Percentiles rank a stretch among this genome's conserved stretches.
Evolutionary conservation across 2,329 filamentous ascomycete species (phyloP).

Genomic region (Grosmannia huntii): DNA sequence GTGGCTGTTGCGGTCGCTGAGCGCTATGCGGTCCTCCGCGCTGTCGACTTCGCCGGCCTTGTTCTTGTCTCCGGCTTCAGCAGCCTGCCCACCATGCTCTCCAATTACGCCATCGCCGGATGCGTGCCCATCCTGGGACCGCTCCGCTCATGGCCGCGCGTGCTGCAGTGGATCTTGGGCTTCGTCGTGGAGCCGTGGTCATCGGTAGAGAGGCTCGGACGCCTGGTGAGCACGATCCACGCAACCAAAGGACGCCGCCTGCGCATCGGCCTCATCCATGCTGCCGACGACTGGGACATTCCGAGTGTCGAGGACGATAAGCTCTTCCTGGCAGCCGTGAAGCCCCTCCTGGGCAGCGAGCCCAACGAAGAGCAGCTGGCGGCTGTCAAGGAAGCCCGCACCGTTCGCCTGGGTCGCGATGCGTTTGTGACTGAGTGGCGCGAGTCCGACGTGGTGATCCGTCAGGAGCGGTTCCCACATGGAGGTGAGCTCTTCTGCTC

Average conservation of each 20-base stretch:
- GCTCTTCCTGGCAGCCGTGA: conserved; percentile 48
- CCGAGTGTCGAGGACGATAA: conserved; percentile 56
- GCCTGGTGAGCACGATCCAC: conserved; percentile 36
- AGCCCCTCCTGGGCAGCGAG: conserved; percentile 16
- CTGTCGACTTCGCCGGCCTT: conserved; percentile 62
- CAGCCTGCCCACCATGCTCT: conserved; percentile 57
- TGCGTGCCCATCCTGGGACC: conserved; percentile 68
- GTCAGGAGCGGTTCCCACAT: conserved; percentile 40
- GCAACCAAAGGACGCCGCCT: conserved; percentile 28
- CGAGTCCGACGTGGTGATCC: conserved; percentile 33
- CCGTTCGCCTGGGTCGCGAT: conserved; percentile 27
- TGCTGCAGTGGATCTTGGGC: conserved; percentile 47
- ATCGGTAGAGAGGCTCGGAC: conserved; percentile 52
- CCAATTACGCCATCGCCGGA: conserved; percentile 68
- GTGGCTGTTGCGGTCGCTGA: conserved; percentile 66
- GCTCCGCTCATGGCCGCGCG: conserved; percentile 50
- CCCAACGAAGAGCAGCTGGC: conserved; percentile 12
- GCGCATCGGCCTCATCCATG: conserved; percentile 63
- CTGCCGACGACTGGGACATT: conserved; percentile 71
- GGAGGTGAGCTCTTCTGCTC: conserved; percentile 32
- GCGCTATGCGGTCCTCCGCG: conserved; percentile 42
- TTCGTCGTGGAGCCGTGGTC: conserved; percentile 73
- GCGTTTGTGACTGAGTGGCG: conserved; percentile 36
- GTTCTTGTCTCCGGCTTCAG: conserved; percentile 73
- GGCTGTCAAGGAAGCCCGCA: conserved; percentile 29